phyloP scores from a whole-genome alignment of 768 basidiomycete genomes.

The Nidularia pulvinata region DNA sequence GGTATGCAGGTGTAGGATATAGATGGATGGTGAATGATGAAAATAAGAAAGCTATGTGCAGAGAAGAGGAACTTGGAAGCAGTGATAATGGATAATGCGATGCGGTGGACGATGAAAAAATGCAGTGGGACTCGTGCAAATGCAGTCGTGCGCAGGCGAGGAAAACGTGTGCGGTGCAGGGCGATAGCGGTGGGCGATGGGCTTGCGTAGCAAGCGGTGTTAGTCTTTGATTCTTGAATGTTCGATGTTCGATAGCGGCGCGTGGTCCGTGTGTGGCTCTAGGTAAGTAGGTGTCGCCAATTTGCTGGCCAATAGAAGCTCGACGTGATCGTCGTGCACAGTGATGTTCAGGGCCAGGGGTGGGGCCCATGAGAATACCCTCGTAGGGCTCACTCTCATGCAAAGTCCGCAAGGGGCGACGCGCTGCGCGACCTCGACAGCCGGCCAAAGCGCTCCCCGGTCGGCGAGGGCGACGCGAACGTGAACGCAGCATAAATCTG shows the following conservation, averaged over 20 bases:
- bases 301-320: no score
- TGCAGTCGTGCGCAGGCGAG: not conserved
- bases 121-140: not conserved
- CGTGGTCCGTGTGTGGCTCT: not conserved
- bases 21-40: not conserved
- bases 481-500: slow-evolving; percentile 76
- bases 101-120: not conserved
- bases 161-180: not conserved
- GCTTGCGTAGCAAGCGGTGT: not conserved
- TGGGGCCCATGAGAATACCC: not conserved
- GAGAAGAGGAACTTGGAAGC: not conserved
- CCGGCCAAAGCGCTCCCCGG: slow-evolving; percentile 47
- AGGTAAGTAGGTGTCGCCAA: no score
- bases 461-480: slow-evolving; percentile 72
- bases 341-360: not conserved
- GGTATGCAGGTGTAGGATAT: slow-evolving; percentile 4
- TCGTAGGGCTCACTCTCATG: no score
- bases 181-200: not conserved
- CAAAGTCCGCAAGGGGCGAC: slow-evolving; percentile 14
- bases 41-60: not conserved
- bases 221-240: not conserved
- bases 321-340: not conserved
- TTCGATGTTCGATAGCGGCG: not conserved
- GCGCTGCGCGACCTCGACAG: slow-evolving; percentile 22
- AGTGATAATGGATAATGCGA: not conserved